Conservation (phyloP, 495 filamentous ascomycete species). For the Aspergillus haitiensis region DNA sequence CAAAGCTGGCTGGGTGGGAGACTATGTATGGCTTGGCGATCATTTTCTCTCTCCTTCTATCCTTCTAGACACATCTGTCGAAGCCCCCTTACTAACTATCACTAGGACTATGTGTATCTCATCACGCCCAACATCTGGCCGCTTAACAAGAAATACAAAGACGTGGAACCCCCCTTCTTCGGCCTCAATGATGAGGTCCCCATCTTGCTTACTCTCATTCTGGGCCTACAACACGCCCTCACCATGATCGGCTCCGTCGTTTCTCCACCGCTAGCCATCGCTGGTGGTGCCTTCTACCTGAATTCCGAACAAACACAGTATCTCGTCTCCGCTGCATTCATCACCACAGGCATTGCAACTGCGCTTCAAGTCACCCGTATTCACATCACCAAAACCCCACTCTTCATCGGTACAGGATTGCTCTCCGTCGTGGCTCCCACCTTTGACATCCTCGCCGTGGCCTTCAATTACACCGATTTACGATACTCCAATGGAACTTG, state of each 20-base stretch:
- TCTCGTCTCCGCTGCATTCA: conserved; percentile 79
- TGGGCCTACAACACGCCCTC: conserved; percentile 65
- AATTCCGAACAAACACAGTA: conserved; percentile 60
- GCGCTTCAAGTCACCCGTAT: conserved; percentile 81
- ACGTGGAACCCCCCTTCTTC: conserved; percentile 71
- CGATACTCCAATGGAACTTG: conserved; percentile 80
- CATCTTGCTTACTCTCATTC: conserved; percentile 66
- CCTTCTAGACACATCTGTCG: neutral
- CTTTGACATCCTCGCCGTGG: conserved; percentile 78
- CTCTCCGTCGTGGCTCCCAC: conserved; percentile 82
- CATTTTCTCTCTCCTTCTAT: neutral
- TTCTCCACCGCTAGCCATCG: conserved; percentile 75
- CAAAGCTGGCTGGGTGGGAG: conserved; percentile 15
- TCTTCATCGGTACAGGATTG: conserved; percentile 78
- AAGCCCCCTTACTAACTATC: neutral
- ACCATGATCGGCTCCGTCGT: conserved; percentile 59
- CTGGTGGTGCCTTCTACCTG: conserved; percentile 67
- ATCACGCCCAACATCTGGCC: conserved; percentile 71
- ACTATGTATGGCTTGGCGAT: conserved; percentile 10
- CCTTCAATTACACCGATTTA: conserved; percentile 67
- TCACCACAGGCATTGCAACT: conserved; percentile 76
- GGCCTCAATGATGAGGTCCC: conserved; percentile 79
- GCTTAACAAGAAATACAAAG: conserved; percentile 65
- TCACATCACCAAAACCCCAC: conserved; percentile 71
- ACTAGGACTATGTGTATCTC: conserved; percentile 66